Conservation (phyloP, 108 stramenopile genomes). For the Schizochytrium sp. region DNA sequence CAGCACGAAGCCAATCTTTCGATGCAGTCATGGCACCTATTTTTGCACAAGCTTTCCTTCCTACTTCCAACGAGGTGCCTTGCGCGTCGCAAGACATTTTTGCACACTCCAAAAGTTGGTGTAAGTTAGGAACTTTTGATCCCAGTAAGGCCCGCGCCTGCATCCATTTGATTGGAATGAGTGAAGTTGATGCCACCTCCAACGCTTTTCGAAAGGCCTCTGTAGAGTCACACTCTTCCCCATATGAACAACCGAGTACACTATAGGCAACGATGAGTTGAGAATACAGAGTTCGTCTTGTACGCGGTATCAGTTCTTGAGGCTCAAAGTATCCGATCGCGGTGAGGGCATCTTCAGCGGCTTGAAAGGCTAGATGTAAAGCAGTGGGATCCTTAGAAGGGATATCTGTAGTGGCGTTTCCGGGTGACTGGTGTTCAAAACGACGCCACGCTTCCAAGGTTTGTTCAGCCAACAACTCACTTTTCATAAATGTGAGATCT, state of each 20-base stretch:
- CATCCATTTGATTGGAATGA: background rate
- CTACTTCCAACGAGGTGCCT: background rate
- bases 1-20: background rate
- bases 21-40: background rate
- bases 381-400: background rate
- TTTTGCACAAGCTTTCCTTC: background rate
- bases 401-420: background rate
- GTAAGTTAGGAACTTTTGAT: too few species aligned
- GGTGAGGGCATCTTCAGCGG: background rate
- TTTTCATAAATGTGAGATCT: background rate
- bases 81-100: background rate
- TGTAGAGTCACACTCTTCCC: background rate
- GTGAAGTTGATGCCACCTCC: background rate
- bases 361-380: background rate
- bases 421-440: background rate
- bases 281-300: background rate
- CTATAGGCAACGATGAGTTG: background rate
- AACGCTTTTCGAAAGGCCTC: background rate
- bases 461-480: background rate
- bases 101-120: background rate
- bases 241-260: background rate
- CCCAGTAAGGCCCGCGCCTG: background rate
- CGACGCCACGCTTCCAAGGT: background rate
- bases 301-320: background rate
- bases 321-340: constrained; percentile 35